A percentile compares a stretch with the other conserved stretches of the same genome.
These are phyloP conservation scores for Parascedosporium putredinis DNA, from an alignment of 2,329 filamentous ascomycete species.

Conservation along the genomic window DNA sequence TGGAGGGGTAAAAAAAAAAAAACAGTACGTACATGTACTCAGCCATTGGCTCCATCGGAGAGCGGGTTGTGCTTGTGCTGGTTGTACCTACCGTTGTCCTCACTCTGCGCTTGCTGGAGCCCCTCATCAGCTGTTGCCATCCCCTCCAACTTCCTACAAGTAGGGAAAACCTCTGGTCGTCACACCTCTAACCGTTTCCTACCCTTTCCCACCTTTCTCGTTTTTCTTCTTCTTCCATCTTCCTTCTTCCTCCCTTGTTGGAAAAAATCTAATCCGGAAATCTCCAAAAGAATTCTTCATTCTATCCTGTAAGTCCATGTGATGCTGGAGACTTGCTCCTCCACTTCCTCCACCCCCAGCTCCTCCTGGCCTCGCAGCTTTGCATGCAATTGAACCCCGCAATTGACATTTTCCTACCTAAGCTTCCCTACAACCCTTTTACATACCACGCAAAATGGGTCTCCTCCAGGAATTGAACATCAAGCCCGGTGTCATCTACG, in stretches of 20 bases:
- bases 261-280: background rate
- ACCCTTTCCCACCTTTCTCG: background rate
- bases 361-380: background rate
- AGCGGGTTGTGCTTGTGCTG: too few species aligned
- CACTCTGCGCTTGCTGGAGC: conserved; percentile 2
- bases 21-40: too few species aligned
- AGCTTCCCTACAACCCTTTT: background rate
- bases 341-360: background rate
- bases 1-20: background rate
- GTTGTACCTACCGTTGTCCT: too few species aligned
- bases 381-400: conserved; percentile 3
- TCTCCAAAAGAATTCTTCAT: background rate
- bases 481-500: conserved; percentile 44
- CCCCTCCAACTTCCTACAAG: background rate
- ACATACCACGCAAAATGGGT: conserved; percentile 6
- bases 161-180: conserved; percentile 2
- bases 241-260: too few species aligned
- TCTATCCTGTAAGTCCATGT: background rate
- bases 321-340: too few species aligned
- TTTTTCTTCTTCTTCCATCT: too few species aligned
- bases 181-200: background rate
- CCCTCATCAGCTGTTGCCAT: conserved; percentile 6
- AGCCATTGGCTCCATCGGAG: too few species aligned
- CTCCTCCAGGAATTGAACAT: conserved; percentile 26
- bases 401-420: background rate